A percentile compares a stretch with the other conserved stretches of the same genome.
phyloP scores from a whole-genome alignment of 2,329 filamentous ascomycete genomes.

The Cladobotryum mycophilum region DNA sequence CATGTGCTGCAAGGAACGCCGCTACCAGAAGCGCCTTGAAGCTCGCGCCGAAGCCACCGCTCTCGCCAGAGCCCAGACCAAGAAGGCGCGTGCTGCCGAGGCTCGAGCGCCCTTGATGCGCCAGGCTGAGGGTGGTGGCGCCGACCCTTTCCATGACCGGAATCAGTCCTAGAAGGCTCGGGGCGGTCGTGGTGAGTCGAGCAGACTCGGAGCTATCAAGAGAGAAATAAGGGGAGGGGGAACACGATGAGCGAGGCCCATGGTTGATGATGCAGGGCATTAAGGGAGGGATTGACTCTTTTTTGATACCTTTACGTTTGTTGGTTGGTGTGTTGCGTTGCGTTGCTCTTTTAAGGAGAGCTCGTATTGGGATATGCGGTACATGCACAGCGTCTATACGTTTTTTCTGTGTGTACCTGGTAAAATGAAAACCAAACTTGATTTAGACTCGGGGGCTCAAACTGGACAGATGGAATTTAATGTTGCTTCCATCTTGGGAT shows the following conservation, averaged over 20 bases:
- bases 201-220: conserved; percentile 7
- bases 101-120: conserved; percentile 32
- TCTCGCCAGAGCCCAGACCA: conserved; percentile 42
- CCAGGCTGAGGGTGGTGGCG: conserved; percentile 20
- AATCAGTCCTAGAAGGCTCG: conserved; percentile 22
- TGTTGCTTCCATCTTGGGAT: neutral
- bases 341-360: neutral
- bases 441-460: conserved; percentile 5
- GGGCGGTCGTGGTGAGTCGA: conserved; percentile 1
- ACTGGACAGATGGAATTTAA: conserved; percentile 1
- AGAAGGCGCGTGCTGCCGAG: conserved; percentile 33
- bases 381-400: neutral
- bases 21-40: conserved; percentile 35
- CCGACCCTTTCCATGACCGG: conserved; percentile 34
- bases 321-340: neutral
- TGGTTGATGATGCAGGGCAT: conserved; percentile 1
- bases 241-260: neutral
- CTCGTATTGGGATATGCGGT: conserved; percentile 5
- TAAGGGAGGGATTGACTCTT: conserved; percentile 6
- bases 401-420: neutral
- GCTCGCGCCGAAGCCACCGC: conserved; percentile 45
- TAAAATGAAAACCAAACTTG: neutral
- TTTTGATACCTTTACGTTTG: conserved; percentile 1
- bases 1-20: conserved; percentile 47
- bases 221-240: neutral